Percentiles rank a stretch among this genome's conserved stretches.
Evolutionary conservation across 441 rosid species (phyloP).

Genomic region (Brassica balearica): DNA sequence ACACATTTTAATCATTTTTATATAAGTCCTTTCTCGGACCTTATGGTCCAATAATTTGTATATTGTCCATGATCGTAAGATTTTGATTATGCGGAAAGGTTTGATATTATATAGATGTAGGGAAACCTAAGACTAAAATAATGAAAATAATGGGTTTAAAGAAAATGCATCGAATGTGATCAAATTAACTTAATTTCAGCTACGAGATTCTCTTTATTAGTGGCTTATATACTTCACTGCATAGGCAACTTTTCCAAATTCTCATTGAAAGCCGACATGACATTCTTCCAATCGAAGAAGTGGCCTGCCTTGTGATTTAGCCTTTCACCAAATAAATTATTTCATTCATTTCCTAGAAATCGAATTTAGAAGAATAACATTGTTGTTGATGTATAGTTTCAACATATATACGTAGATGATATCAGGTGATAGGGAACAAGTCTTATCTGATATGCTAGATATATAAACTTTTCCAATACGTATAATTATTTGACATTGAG

Average conservation of each 20-base stretch:
- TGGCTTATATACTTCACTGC: conserved; percentile 20
- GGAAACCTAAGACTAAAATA: conserved; percentile 14
- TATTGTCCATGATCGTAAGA: background rate
- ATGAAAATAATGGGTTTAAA: conserved; percentile 4
- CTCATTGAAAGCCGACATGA: conserved; percentile 20
- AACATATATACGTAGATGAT: background rate
- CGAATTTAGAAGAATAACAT: background rate
- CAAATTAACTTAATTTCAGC: conserved; percentile 16
- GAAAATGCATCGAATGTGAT: conserved; percentile 30
- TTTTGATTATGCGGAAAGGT: conserved; percentile 23
- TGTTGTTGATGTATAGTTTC: background rate
- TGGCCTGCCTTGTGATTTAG: conserved; percentile 22
- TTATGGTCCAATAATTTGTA: background rate
- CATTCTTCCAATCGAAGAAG: conserved; percentile 19
- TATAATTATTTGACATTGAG: background rate
- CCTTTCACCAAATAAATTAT: too few species aligned
- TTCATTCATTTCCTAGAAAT: background rate
- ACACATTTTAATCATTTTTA: background rate
- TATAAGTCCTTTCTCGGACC: conserved; percentile 11
- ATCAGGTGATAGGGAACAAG: conserved; percentile 2
- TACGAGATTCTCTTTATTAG: conserved; percentile 20
- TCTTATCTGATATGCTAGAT: background rate
- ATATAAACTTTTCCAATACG: background rate
- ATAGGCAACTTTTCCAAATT: conserved; percentile 2
- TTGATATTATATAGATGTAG: conserved; percentile 9